Base-by-base conservation (phyloP, 2,329 filamentous ascomycete species). In the Stylonectria norvegica region DNA sequence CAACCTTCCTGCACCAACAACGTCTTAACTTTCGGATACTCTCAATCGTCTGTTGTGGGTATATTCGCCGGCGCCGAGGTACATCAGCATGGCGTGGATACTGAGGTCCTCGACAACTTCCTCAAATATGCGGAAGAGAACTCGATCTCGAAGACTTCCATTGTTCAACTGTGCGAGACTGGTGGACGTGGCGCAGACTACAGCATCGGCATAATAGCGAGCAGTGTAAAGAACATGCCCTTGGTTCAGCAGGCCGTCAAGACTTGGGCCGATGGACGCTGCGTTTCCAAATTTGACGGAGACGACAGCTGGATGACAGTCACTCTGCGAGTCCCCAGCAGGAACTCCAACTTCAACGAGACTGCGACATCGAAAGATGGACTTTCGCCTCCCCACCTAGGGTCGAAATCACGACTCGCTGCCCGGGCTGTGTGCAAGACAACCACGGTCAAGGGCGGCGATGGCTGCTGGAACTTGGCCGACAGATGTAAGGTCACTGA, bases 81-180 rank as follows among this genome's bases (percentile, higher is more conserved):
- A 9, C 40, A 55, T 22, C 45, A 56, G 20, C 45, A 56, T 33
- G 47, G 50, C 14, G 20, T 53, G n/a, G 33, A 40, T 28, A 36
- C 45, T 12, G 29, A 46, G 11, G 22, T 54, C 16, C 32, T 53
- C 16, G 33, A 47, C 20, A 34, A 20, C n/a, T 47, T 53, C 20
- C 36, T 53, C 12, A 22, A 43, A 18, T 14, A 48, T 25, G 40
- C 32, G 19, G 34, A 42, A 19, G 20, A 38, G 11, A 45, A 38
- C 34, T 29, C 38, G n/a, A 20, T 48, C 27, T 48, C 50, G 4
- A 32, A 23, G 20, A 42, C 37, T 7, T 45, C 33, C 5, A 44
- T 57, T 20, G 55, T 60, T 36, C 58, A 64, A 37, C 53, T 63
- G 16, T 63, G 59, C 39, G 47, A 45, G 10, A 36, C 38, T 3